phyloP scores from a whole-genome alignment of 2,329 filamentous ascomycete genomes.

The Truncatella angustata region DNA sequence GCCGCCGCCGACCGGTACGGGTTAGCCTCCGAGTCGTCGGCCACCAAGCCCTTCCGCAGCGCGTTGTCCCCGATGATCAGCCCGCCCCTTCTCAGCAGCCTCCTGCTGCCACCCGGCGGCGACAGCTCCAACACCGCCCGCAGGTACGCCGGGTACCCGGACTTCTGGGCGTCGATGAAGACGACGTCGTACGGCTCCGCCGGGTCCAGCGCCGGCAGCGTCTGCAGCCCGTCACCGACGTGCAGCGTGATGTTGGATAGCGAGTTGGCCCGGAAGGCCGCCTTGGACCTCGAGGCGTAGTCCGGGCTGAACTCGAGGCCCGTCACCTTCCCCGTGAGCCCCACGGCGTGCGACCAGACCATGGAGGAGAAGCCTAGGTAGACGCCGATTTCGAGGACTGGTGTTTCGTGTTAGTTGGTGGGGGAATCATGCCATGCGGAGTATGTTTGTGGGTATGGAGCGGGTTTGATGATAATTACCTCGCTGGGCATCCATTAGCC shows the following conservation, averaged over 20 bases:
- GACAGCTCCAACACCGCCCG: conserved; percentile 43
- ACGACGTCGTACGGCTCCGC: conserved; percentile 49
- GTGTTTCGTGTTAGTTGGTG: background rate
- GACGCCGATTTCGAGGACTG: conserved; percentile 49
- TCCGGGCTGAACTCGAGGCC: conserved; percentile 44
- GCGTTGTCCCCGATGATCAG: conserved; percentile 56
- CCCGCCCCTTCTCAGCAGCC: conserved; percentile 45
- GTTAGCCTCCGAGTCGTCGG: conserved; percentile 37
- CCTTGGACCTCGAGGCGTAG: conserved; percentile 39
- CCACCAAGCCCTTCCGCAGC: conserved; percentile 47
- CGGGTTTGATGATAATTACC: conserved; percentile 23
- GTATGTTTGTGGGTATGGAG: background rate
- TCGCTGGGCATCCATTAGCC: conserved; percentile 38
- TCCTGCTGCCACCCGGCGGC: conserved; percentile 27
- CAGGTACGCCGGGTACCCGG: conserved; percentile 49
- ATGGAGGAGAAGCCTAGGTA: conserved; percentile 49
- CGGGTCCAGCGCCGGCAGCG: conserved; percentile 26
- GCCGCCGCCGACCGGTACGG: conserved; percentile 17
- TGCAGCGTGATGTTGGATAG: conserved; percentile 45
- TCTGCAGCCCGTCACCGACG: conserved; percentile 41
- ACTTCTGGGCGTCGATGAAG: conserved; percentile 55
- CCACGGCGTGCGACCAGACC: conserved; percentile 46
- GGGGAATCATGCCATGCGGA: background rate
- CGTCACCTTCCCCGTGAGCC: conserved; percentile 39
- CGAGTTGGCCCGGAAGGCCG: conserved; percentile 36